Base-by-base conservation (phyloP, 2,329 filamentous ascomycete genomes). In the Hypoxylon sp. region DNA sequence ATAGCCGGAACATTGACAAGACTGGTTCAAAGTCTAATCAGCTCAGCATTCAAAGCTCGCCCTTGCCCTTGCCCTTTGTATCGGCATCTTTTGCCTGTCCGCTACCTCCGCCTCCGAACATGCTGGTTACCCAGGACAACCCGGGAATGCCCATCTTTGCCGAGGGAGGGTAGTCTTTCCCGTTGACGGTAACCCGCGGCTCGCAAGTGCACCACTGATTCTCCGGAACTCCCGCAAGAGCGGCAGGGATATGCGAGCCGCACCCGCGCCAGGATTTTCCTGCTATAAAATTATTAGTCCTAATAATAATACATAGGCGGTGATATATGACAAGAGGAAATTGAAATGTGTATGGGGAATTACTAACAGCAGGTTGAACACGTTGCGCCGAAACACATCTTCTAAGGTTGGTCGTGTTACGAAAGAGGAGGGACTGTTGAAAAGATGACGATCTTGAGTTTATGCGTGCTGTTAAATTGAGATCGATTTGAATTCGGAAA, bases 201-300 rank as follows among this genome's bases (percentile, higher is more conserved):
- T 79, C 75, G 76, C 84, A 86, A 7, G 79, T 81, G 75, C 84
- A 86, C 83, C 83, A 84, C 48, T 84, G 73, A 11, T 79, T 76
- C 74, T 85, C 80, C 30, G 82, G 77, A 3, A 85, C 76, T 61
- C 79, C 78, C 32, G 76, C 70, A 48, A 86, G 79, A n/a, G 82
- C 83, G 13, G 78, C 74, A 7, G 81, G 78, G 63, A 85, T 80
- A 72, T 86, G 84, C 60, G 68, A 78, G 53, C 84, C 83, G 76
- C 83, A 86, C 67, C 84, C 84, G 66, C 82, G 81, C 84, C 84
- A 85, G 25, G 83, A 75, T 71, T 81, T 79, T 75, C 83, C 85
- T 28, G 81, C 84, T 85, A 63, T 36, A 19, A 38, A 10, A 2
- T 7, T 11, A 41, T 69, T 56, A 69, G 61, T 49, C 32, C 38